Evolutionary conservation across 768 basidiomycete genomes (phyloP).

Genomic region (Panaeolus papilionaceus): DNA sequence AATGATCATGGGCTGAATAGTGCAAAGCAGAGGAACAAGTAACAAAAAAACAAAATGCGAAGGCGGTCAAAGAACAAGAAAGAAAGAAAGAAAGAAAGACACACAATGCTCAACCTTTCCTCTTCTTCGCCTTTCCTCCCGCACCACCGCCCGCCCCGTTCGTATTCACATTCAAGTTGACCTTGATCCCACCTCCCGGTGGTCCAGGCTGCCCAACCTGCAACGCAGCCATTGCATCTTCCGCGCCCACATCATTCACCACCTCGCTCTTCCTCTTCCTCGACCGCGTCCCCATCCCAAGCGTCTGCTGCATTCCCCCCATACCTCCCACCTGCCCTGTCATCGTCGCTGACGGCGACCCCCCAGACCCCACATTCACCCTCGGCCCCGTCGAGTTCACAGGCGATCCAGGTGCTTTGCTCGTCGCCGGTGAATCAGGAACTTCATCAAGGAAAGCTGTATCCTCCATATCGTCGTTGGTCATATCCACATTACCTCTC

Average conservation of each 20-base stretch:
- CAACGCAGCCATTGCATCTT: neutral
- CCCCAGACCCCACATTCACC: neutral
- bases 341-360: slow-evolving; percentile 27
- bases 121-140: slow-evolving; percentile 25
- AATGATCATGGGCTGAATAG: neutral
- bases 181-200: slow-evolving; percentile 6
- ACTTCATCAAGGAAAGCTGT: slow-evolving; percentile 37
- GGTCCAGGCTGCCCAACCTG: slow-evolving; percentile 2
- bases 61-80: neutral
- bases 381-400: slow-evolving; percentile 28
- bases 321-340: slow-evolving; percentile 17
- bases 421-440: slow-evolving; percentile 30
- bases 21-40: neutral
- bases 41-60: neutral
- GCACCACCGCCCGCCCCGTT: slow-evolving; percentile 11
- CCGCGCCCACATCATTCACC: slow-evolving; percentile 16
- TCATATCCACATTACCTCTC: slow-evolving; percentile 19
- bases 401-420: slow-evolving; percentile 30
- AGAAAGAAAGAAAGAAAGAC: neutral
- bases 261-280: slow-evolving; percentile 31
- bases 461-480: slow-evolving; percentile 19
- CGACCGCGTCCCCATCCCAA: slow-evolving; percentile 25
- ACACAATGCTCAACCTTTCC: slow-evolving; percentile 20
- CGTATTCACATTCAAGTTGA: slow-evolving; percentile 9
- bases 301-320: slow-evolving; percentile 18